phyloP scores from a whole-genome alignment of 2,329 filamentous ascomycete genomes.

The Paracoccidioides lutzii region DNA sequence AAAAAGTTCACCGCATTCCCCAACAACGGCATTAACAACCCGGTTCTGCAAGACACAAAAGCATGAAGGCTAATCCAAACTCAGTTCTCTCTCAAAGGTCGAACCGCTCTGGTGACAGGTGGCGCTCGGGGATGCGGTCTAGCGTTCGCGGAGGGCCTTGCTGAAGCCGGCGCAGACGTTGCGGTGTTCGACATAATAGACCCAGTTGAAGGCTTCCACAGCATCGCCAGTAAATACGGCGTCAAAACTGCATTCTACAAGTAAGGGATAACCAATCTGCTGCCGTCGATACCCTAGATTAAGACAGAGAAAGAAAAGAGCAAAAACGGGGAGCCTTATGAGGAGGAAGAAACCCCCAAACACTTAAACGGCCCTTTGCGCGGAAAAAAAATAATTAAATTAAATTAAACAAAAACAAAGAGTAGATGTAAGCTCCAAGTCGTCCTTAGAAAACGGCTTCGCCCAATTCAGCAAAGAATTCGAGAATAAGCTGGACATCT shows the following conservation, averaged over 20 bases:
- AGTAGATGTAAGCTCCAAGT: constrained; percentile 29
- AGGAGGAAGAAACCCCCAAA: no score
- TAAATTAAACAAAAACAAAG: constrained; percentile 8
- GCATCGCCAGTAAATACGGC: neutral
- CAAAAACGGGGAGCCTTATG: neutral
- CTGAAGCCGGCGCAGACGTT: constrained; percentile 35
- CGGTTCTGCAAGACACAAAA: neutral
- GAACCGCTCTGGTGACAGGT: constrained; percentile 33
- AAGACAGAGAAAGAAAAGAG: neutral
- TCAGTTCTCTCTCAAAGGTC: constrained; percentile 25
- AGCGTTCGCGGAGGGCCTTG: constrained; percentile 33
- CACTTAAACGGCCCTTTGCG: no score
- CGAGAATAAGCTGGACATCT: constrained; percentile 52
- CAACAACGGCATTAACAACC: no score
- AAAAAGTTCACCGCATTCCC: no score
- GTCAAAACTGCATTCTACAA: constrained; percentile 2
- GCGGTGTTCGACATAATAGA: constrained; percentile 25
- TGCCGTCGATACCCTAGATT: neutral
- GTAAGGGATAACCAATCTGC: neutral
- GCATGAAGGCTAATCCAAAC: neutral
- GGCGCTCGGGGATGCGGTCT: constrained; percentile 36
- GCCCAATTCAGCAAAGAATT: constrained; percentile 24
- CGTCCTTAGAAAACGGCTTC: constrained; percentile 23
- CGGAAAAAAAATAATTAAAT: no score
- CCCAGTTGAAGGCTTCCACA: neutral